Percentiles rank a stretch among this genome's conserved stretches.
These are phyloP conservation scores for Dalbergia oliveri DNA, from an alignment of 306 rosid genomes.

Conservation along the genomic window DNA sequence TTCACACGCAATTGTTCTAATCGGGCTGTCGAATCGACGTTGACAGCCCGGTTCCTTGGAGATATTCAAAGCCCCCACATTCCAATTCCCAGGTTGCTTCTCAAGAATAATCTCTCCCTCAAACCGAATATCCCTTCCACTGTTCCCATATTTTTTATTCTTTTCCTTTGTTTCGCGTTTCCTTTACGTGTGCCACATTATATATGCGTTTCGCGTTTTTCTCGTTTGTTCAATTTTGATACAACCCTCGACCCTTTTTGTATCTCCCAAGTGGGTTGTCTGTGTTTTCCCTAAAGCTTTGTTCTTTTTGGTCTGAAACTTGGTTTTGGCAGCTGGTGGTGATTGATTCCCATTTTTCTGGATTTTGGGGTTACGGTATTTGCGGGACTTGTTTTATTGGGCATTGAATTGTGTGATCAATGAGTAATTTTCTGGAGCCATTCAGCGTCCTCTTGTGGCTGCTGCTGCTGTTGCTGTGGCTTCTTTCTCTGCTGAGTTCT, in stretches of 20 bases:
- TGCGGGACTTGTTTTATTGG: constrained; percentile 42
- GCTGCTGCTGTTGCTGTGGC: constrained; percentile 85
- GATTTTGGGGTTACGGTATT: constrained; percentile 26
- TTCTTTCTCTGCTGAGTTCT: constrained; percentile 74
- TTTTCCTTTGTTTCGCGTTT: constrained; percentile 41
- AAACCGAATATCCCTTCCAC: constrained; percentile 53
- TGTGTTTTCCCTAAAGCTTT: constrained; percentile 21
- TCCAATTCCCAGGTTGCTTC: constrained; percentile 32
- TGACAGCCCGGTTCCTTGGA: constrained; percentile 73
- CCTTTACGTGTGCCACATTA: constrained; percentile 40
- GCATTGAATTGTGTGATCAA: constrained; percentile 40
- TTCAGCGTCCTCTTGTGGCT: constrained; percentile 90
- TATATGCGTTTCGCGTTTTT: constrained; percentile 2
- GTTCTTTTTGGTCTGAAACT: constrained; percentile 24
- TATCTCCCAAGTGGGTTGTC: neutral
- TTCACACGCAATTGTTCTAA: constrained; percentile 14
- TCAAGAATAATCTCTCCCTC: constrained; percentile 47
- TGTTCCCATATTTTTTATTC: neutral
- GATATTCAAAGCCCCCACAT: neutral
- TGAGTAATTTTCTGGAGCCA: constrained; percentile 80
- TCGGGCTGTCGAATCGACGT: constrained; percentile 71
- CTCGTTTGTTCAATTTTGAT: constrained; percentile 41
- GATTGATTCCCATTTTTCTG: neutral
- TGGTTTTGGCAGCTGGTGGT: constrained; percentile 2
- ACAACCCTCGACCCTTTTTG: constrained; percentile 8